Evolutionary conservation across 495 filamentous ascomycete genomes (phyloP).

Genomic region (Penicillium angulare): DNA sequence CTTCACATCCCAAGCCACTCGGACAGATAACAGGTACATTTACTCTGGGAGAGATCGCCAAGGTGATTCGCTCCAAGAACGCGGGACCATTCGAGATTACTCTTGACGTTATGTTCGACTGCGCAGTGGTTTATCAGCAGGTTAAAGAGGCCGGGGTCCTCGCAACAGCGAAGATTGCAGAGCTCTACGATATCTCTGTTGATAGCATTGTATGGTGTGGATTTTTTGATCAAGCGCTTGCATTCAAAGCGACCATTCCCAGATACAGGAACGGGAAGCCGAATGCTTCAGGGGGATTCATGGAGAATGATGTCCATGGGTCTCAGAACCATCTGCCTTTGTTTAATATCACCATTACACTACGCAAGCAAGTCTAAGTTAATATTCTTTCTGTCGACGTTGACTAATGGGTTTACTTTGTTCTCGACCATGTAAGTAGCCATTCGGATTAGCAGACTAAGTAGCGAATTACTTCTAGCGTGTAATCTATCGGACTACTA

Average conservation of each 20-base stretch:
- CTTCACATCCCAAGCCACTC: background rate
- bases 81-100: constrained; percentile 51
- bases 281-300: background rate
- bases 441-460: background rate
- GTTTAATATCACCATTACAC: background rate
- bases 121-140: constrained; percentile 23
- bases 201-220: constrained; percentile 36
- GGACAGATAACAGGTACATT: constrained; percentile 4
- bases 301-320: constrained; percentile 1
- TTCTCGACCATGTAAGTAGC: constrained; percentile 1
- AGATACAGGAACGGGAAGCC: background rate
- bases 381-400: background rate
- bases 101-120: constrained; percentile 49
- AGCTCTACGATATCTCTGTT: constrained; percentile 29
- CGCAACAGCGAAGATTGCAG: constrained; percentile 22
- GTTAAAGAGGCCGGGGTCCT: constrained; percentile 36
- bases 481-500: background rate
- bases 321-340: constrained; percentile 2
- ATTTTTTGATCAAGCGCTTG: constrained; percentile 44
- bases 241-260: constrained; percentile 9
- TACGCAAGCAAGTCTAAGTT: background rate
- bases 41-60: constrained; percentile 31
- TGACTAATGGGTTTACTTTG: background rate
- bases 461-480: background rate
- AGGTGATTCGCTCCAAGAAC: constrained; percentile 51